Conservation (phyloP, 2,329 filamentous ascomycete species). For the Balansia obtecta region DNA sequence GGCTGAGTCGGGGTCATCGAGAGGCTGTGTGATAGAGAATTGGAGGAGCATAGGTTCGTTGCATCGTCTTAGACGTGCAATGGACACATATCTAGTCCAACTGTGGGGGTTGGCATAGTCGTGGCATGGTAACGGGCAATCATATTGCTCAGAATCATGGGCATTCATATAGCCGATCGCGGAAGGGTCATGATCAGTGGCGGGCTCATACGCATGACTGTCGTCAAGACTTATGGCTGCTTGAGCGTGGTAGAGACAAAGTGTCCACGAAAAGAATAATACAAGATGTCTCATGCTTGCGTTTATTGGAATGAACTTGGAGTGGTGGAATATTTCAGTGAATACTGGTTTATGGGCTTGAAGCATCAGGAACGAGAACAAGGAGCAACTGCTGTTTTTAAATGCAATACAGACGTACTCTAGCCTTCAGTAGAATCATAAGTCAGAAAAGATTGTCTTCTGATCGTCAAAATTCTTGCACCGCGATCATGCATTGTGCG, state of each 20-base stretch:
- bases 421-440: too few species aligned
- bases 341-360: not conserved
- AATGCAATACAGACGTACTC: too few species aligned
- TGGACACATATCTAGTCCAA: slow-evolving; percentile 12
- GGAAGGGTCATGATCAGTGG: slow-evolving; percentile 8
- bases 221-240: slow-evolving; percentile 10
- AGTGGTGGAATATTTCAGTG: not conserved
- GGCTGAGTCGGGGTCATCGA: slow-evolving; percentile 5
- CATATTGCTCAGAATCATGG: slow-evolving; percentile 12
- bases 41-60: slow-evolving; percentile 5
- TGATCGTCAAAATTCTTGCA: not conserved
- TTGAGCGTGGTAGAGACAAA: not conserved
- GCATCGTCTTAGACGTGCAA: slow-evolving; percentile 11
- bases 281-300: not conserved
- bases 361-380: not conserved
- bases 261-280: not conserved
- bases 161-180: slow-evolving; percentile 10
- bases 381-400: too few species aligned
- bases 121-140: slow-evolving; percentile 10
- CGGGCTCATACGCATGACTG: slow-evolving; percentile 4
- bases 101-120: slow-evolving; percentile 12
- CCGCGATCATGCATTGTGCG: not conserved
- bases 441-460: not conserved
- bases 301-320: not conserved
- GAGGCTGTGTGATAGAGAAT: slow-evolving; percentile 6